These are phyloP conservation scores for Magnaporthiopsis incrustans DNA, from an alignment of 2,329 filamentous ascomycete species.

Conservation along the genomic window DNA sequence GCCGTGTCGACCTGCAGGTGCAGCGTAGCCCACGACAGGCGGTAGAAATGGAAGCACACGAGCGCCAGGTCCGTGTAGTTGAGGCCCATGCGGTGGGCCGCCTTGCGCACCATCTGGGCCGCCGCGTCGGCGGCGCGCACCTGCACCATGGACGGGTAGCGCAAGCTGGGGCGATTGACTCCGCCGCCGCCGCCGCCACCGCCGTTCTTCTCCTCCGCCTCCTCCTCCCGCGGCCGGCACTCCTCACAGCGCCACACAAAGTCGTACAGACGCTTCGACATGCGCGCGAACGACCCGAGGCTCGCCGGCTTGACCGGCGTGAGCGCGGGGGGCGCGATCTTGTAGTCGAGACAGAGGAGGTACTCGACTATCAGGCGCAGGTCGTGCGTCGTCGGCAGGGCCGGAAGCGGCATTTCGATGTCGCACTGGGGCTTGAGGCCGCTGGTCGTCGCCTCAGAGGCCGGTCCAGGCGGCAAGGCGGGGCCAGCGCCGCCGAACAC, in stretches of 20 bases:
- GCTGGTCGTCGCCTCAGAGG: background rate
- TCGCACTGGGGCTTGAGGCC: background rate
- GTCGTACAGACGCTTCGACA: slow-evolving; percentile 3
- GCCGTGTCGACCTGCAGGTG: background rate
- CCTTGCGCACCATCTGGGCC: background rate
- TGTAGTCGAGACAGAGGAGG: slow-evolving; percentile 6
- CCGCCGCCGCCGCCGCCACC: too few relatives aligned
- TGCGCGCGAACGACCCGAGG: background rate
- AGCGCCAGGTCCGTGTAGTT: slow-evolving; percentile 1
- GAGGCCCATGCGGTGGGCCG: background rate
- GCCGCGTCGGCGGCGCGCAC: background rate
- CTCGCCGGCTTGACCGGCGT: background rate
- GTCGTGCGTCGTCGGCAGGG: background rate
- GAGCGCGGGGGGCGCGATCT: background rate
- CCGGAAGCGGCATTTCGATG: background rate
- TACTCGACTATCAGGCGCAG: slow-evolving; percentile 5
- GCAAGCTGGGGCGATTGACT: background rate
- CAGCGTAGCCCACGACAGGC: background rate
- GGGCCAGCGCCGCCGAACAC: background rate
- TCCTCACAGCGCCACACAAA: slow-evolving; percentile 1
- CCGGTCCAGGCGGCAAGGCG: too few relatives aligned
- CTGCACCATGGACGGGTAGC: background rate
- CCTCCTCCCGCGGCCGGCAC: background rate
- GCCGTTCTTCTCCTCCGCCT: too few relatives aligned
- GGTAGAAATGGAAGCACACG: background rate